Conservation (phyloP, 768 basidiomycete genomes). For the Lactarius evosmus region DNA sequence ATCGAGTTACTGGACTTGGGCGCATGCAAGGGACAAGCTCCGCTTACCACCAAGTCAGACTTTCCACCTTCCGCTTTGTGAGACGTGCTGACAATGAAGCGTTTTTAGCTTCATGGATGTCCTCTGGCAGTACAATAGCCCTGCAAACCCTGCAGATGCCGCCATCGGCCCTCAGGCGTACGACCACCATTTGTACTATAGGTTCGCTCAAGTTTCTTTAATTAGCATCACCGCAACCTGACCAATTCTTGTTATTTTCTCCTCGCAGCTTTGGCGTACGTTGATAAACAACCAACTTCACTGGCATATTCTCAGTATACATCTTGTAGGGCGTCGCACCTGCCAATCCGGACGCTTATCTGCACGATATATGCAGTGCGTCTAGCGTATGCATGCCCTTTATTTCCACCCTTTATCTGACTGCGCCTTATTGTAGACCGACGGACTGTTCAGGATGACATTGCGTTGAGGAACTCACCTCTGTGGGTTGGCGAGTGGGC, state of each 20-base stretch:
- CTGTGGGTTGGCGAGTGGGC: constrained; percentile 61
- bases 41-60: constrained; percentile 22
- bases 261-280: constrained; percentile 54
- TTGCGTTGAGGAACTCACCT: constrained; percentile 43
- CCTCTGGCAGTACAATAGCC: constrained; percentile 70
- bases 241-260: not conserved
- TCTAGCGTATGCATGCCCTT: constrained; percentile 5
- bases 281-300: not conserved
- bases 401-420: not conserved
- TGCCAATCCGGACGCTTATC: constrained; percentile 59
- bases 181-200: constrained; percentile 79
- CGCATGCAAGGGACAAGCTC: not conserved
- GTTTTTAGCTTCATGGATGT: constrained; percentile 70
- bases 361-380: constrained; percentile 68
- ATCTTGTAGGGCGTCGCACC: constrained; percentile 63
- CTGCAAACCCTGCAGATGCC: constrained; percentile 67
- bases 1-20: constrained; percentile 7
- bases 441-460: constrained; percentile 49
- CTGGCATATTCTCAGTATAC: not conserved
- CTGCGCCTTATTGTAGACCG: constrained; percentile 45
- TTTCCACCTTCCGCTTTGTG: not conserved
- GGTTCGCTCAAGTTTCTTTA: constrained; percentile 40
- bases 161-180: constrained; percentile 68
- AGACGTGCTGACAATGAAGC: not conserved
- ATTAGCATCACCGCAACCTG: not conserved